Conservation (phyloP, 495 filamentous ascomycete genomes). For the Cercophora newfieldiana region DNA sequence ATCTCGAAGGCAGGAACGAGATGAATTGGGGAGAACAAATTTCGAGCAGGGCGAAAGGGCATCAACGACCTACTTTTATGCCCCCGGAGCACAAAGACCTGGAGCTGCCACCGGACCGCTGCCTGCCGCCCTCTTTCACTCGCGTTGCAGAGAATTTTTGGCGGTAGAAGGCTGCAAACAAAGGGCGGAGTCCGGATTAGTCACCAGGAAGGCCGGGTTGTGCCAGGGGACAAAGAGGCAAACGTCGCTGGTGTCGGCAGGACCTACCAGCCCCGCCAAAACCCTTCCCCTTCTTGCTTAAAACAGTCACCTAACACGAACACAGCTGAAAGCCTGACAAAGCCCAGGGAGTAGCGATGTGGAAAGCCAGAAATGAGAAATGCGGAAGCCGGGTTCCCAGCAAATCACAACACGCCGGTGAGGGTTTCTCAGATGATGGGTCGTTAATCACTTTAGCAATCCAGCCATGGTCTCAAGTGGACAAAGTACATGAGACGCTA, state of each 20-base stretch:
- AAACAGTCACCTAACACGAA: conserved; percentile 2
- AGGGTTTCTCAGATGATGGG: conserved; percentile 7
- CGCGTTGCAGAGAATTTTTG: conserved; percentile 2
- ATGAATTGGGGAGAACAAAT: conserved; percentile 2
- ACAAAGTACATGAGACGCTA: conserved; percentile 1
- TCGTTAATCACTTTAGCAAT: neutral
- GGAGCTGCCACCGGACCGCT: conserved; percentile 5
- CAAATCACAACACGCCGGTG: conserved; percentile 4
- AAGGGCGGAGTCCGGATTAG: conserved; percentile 1
- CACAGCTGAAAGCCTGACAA: conserved; percentile 1
- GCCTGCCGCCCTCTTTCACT: conserved; percentile 7
- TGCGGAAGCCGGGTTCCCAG: conserved; percentile 3
- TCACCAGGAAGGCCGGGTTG: conserved; percentile 2
- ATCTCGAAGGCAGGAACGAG: conserved; percentile 3
- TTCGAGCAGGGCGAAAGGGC: conserved; percentile 7
- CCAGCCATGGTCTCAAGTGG: conserved; percentile 6
- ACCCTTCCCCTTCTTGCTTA: conserved; percentile 6
- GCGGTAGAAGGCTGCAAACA: conserved; percentile 5
- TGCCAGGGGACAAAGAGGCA: conserved; percentile 3
- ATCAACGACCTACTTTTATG: conserved; percentile 5
- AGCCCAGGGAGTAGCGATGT: conserved; percentile 3
- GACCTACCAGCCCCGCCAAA: conserved; percentile 3
- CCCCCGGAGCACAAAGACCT: conserved; percentile 7
- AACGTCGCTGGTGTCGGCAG: conserved; percentile 6
- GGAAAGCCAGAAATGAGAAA: conserved; percentile 9